Evolutionary conservation across 495 filamentous ascomycete genomes (phyloP).

Genomic region (Rusavskia elegans): DNA sequence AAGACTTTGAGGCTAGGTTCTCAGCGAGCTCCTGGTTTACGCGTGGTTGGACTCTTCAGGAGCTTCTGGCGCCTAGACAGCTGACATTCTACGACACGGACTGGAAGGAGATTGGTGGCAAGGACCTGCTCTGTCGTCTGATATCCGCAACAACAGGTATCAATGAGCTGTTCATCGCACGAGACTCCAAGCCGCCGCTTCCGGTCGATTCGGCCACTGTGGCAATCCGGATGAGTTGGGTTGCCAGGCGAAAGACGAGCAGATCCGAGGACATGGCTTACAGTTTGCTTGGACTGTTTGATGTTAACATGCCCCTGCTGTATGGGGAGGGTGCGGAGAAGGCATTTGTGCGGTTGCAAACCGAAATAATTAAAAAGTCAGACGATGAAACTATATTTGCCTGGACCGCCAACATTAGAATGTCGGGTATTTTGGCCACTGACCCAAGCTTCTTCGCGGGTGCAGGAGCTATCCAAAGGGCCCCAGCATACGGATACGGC

Average conservation of each 20-base stretch:
- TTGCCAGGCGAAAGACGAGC: conserved; percentile 16
- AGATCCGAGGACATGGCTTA: conserved; percentile 26
- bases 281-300: conserved; percentile 27
- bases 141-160: conserved; percentile 14
- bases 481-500: neutral
- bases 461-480: neutral
- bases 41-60: conserved; percentile 27
- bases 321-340: conserved; percentile 24
- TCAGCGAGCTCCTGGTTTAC: conserved; percentile 19
- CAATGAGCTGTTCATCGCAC: neutral
- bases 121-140: neutral
- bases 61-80: conserved; percentile 17
- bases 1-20: neutral
- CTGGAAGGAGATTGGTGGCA: conserved; percentile 15
- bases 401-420: neutral
- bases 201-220: conserved; percentile 4
- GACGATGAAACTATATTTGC: conserved; percentile 16
- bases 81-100: conserved; percentile 8
- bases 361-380: conserved; percentile 18
- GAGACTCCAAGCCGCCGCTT: neutral
- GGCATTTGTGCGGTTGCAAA: conserved; percentile 21
- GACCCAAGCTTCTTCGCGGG: neutral
- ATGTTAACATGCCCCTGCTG: conserved; percentile 27
- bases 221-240: conserved; percentile 26
- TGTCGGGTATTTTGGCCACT: neutral